Evolutionary conservation across 2,329 filamentous ascomycete species (phyloP).

Genomic region (Aphanocladium album): DNA sequence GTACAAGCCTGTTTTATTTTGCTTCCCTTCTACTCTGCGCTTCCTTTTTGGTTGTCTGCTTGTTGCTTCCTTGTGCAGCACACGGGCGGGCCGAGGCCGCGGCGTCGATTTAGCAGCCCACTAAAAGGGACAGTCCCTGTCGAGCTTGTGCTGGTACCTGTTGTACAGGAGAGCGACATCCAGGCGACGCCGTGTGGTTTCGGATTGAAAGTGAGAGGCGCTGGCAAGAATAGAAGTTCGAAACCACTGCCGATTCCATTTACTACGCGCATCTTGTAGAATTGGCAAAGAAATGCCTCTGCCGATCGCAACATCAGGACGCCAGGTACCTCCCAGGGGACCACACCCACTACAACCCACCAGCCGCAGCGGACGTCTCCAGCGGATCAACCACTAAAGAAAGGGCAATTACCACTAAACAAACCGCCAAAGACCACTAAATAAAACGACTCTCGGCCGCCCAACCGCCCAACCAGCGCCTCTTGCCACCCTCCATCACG

Average conservation of each 20-base stretch:
- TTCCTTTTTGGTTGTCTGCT: no score
- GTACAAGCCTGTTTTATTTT: background rate
- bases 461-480: background rate
- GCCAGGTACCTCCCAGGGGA: background rate
- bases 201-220: background rate
- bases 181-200: background rate
- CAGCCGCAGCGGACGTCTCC: background rate
- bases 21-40: background rate
- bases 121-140: background rate
- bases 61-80: background rate
- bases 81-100: slow-evolving; percentile 9
- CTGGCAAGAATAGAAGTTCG: no score
- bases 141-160: background rate
- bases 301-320: background rate
- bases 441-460: background rate
- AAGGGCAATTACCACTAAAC: background rate
- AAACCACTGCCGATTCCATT: no score
- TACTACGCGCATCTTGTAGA: no score
- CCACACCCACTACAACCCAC: background rate
- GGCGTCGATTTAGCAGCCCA: background rate
- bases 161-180: background rate
- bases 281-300: no score
- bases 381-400: background rate
- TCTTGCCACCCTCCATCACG: background rate
- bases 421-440: background rate